phyloP scores from a whole-genome alignment of 2,329 filamentous ascomycete species.

The Pseudocercospora macadamiae region DNA sequence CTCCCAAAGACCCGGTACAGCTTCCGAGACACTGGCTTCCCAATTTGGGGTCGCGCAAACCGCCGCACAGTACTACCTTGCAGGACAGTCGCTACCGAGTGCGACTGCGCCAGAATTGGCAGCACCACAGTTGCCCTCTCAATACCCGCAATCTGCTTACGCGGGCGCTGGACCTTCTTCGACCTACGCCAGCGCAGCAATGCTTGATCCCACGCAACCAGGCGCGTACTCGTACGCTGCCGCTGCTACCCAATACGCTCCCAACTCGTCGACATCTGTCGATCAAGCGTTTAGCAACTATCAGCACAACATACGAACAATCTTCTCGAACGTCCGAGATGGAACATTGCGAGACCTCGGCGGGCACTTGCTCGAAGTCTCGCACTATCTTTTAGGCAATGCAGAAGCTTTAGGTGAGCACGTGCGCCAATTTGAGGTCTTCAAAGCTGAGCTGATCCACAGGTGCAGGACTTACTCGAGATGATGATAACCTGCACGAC shows the following conservation, averaged over 20 bases:
- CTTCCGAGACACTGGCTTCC: constrained; percentile 73
- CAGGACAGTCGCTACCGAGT: constrained; percentile 62
- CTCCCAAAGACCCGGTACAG: constrained; percentile 73
- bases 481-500: constrained; percentile 74
- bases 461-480: constrained; percentile 73
- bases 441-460: constrained; percentile 24
- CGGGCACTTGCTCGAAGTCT: constrained; percentile 62
- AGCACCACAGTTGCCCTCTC: constrained; percentile 67
- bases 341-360: constrained; percentile 64
- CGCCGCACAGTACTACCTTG: constrained; percentile 60
- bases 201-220: constrained; percentile 54
- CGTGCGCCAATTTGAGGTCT: constrained; percentile 44
- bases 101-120: constrained; percentile 60
- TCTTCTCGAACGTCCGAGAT: constrained; percentile 72
- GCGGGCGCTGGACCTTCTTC: constrained; percentile 60
- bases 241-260: constrained; percentile 24
- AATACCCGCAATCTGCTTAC: constrained; percentile 61
- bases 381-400: constrained; percentile 68
- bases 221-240: constrained; percentile 31
- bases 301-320: constrained; percentile 59
- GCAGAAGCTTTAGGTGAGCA: constrained; percentile 67
- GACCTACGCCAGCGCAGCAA: constrained; percentile 53
- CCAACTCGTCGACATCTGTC: constrained; percentile 37
- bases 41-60: constrained; percentile 67
- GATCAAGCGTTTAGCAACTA: constrained; percentile 71